A percentile compares a stretch with the other conserved stretches of the same genome.
These are phyloP conservation scores for Phyllosticta citrichinensis DNA, from an alignment of 2,329 filamentous ascomycete genomes.

Conservation along the genomic window DNA sequence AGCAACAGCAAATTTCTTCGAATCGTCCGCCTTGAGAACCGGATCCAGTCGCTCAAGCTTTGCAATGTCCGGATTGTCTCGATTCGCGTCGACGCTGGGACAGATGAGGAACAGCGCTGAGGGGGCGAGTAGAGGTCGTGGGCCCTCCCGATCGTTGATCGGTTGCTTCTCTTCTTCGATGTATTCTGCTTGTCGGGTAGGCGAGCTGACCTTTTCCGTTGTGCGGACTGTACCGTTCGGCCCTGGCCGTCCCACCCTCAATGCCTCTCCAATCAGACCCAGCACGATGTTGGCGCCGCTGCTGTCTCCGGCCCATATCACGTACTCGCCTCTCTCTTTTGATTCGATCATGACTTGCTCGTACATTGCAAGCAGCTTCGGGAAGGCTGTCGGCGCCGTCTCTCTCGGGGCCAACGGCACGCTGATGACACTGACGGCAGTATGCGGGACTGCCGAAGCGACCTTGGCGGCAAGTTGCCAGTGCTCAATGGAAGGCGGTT, in stretches of 20 bases:
- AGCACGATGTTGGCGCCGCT: slow-evolving; percentile 46
- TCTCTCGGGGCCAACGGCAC: slow-evolving; percentile 45
- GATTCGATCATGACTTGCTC: slow-evolving; percentile 31
- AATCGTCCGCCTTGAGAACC: slow-evolving; percentile 33
- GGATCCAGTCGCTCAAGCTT: slow-evolving; percentile 35
- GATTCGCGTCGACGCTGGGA: slow-evolving; percentile 40
- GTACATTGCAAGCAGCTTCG: slow-evolving; percentile 38
- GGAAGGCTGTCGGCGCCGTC: slow-evolving; percentile 41
- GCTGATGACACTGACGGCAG: slow-evolving; percentile 39
- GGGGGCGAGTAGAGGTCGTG: slow-evolving; percentile 17
- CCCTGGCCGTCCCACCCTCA: slow-evolving; percentile 21
- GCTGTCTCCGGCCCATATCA: slow-evolving; percentile 46
- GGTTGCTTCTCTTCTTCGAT: not conserved
- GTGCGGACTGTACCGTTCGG: not conserved
- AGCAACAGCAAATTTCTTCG: slow-evolving; percentile 31
- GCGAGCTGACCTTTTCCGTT: not conserved
- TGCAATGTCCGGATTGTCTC: slow-evolving; percentile 36
- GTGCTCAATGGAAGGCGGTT: slow-evolving; percentile 40
- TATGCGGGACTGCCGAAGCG: slow-evolving; percentile 30
- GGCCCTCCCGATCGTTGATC: not conserved
- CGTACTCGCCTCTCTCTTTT: slow-evolving; percentile 27
- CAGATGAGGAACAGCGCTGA: slow-evolving; percentile 36
- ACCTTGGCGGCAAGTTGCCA: slow-evolving; percentile 43
- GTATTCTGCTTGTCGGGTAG: not conserved
- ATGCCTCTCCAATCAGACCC: slow-evolving; percentile 28